A percentile compares a stretch with the other conserved stretches of the same genome.
These are phyloP conservation scores for Camillea tinctor DNA, from an alignment of 2,329 filamentous ascomycete species.

Conservation along the genomic window DNA sequence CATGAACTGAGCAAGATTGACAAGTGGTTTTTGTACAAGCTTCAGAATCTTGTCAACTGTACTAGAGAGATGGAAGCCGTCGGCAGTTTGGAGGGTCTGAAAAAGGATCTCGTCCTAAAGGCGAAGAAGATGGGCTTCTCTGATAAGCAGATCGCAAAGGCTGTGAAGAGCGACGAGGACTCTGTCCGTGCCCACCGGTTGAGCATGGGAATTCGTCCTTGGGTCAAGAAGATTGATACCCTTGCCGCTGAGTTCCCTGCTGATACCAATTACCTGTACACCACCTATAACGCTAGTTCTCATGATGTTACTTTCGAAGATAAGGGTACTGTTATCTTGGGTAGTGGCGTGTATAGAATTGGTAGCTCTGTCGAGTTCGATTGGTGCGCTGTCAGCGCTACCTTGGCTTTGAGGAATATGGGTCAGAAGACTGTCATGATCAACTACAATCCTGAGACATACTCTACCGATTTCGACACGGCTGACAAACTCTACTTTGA, in stretches of 20 bases:
- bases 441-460: slow-evolving; percentile 85
- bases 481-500: slow-evolving; percentile 96
- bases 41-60: slow-evolving; percentile 94
- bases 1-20: slow-evolving; percentile 98
- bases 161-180: slow-evolving; percentile 83
- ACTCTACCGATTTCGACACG: slow-evolving; percentile 79
- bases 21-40: slow-evolving; percentile 99
- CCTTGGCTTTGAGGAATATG: slow-evolving; percentile 76
- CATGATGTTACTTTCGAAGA: slow-evolving; percentile 95
- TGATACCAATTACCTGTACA: slow-evolving; percentile 94
- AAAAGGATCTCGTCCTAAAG: slow-evolving; percentile 83
- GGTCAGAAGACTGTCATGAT: slow-evolving; percentile 99
- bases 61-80: slow-evolving; percentile 81
- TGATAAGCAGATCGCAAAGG: slow-evolving; percentile 88
- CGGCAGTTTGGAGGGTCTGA: slow-evolving; percentile 78
- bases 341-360: slow-evolving; percentile 95
- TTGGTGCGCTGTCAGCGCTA: slow-evolving; percentile 94
- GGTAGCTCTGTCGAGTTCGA: slow-evolving; percentile 98
- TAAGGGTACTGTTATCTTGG: slow-evolving; percentile 83
- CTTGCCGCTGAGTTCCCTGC: slow-evolving; percentile 95
- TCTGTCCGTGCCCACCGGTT: slow-evolving; percentile 82
- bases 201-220: slow-evolving; percentile 86
- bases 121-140: slow-evolving; percentile 98
- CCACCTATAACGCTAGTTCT: slow-evolving; percentile 92
- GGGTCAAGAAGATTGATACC: slow-evolving; percentile 98